Base-by-base conservation (phyloP, 192 early-diverging fungal species). In the Thamnidium elegans region DNA sequence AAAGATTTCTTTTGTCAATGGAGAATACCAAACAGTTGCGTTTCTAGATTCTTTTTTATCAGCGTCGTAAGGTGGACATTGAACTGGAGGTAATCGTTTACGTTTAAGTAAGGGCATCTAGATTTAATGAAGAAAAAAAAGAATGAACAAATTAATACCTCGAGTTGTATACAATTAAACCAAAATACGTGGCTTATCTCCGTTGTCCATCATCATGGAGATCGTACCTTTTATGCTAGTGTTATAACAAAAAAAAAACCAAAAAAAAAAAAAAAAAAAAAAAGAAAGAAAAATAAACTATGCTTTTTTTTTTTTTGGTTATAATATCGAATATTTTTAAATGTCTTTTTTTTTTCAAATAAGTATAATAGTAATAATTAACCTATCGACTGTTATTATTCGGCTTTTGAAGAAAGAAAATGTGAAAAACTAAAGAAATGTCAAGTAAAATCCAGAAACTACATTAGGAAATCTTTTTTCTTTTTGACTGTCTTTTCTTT, bases 1-100 rank as follows among this genome's bases (percentile, higher is more conserved):
- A 44, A 85, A 85, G 73, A 85, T 75, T 74, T 85, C 84, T 39
- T 80, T 72, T 23, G 80, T 82, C 42, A 82, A 71, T 17, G 58
- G 61, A 55, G 76, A 77, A 62, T 82, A 73, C 73, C 74, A 85
- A 31, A 85, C 83, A 47, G 74, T 73, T 14, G 43, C 52, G 23
- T 82, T 78, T 64, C 46, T 58, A 34, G 42, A 48, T 50, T 58
- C 71, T 34, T 73, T 67, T 13, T 55, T 58, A 17, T 39, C 45
- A 31, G 63, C 50, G 45, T 73, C 71, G 48, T 59, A 39, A 19
- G 47, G 31, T 23, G 66, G 66, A 34, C 42, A 36, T 14, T 50
- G 21, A 21, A 68, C 26, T 9, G 58, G 47, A 54, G 50, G 56
- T 9, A 68, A 32, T 45, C 56, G 55, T 52, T 73, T 73, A n/a